Conservation (phyloP, 2,329 filamentous ascomycete species). For the Teratosphaeria pseudoeucalypti region DNA sequence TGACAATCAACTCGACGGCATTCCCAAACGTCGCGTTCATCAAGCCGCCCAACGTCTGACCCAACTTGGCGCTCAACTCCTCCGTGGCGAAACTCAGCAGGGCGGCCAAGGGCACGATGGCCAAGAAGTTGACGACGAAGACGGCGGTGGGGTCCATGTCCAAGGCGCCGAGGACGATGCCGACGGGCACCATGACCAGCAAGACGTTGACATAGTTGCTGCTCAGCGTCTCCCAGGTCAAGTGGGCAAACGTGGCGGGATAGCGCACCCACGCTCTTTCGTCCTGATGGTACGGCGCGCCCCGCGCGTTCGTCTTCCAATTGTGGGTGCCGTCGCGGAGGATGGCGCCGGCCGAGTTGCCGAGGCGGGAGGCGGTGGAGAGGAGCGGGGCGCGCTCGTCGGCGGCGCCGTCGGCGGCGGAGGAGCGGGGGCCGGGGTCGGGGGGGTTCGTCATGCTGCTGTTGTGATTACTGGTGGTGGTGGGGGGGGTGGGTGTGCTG, state of each 20-base stretch:
- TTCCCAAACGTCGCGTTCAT: conserved; percentile 72
- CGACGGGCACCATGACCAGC: conserved; percentile 63
- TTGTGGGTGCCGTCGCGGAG: conserved; percentile 1
- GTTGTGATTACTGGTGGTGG: background rate
- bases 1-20: conserved; percentile 63
- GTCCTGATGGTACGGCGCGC: conserved; percentile 17
- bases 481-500: background rate
- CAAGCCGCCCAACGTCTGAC: conserved; percentile 62
- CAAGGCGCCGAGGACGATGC: conserved; percentile 55
- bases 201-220: conserved; percentile 57
- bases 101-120: conserved; percentile 65
- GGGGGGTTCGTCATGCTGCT: background rate
- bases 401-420: conserved; percentile 3
- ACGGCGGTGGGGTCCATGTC: conserved; percentile 56
- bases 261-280: conserved; percentile 22
- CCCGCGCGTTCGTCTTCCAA: conserved; percentile 3
- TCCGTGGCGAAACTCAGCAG: conserved; percentile 69
- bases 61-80: conserved; percentile 61
- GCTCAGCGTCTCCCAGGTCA: conserved; percentile 33
- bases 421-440: background rate
- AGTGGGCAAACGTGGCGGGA: conserved; percentile 23
- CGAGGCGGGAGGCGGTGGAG: conserved; percentile 7
- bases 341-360: conserved; percentile 6
- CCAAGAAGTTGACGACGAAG: conserved; percentile 70
- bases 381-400: conserved; percentile 14